phyloP scores from a whole-genome alignment of 2,329 filamentous ascomycete species.

The Chaetoscypha palmicola region DNA sequence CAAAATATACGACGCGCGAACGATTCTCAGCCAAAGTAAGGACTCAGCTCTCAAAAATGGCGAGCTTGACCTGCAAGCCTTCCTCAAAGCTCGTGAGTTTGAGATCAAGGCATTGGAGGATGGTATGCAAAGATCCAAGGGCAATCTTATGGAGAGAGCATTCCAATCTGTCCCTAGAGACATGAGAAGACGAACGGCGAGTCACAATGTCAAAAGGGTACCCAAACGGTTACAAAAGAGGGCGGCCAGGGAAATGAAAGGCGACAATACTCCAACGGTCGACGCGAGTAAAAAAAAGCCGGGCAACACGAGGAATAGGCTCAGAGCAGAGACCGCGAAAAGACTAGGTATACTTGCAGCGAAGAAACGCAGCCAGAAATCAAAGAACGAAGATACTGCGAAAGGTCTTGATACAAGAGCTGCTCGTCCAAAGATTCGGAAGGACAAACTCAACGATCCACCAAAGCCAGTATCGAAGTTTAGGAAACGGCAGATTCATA shows the following conservation, averaged over 20 bases:
- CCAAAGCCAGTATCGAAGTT: slow-evolving; percentile 60
- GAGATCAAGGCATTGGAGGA: slow-evolving; percentile 81
- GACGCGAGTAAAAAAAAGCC: slow-evolving; percentile 57
- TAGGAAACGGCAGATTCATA: slow-evolving; percentile 76
- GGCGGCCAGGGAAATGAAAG: slow-evolving; percentile 67
- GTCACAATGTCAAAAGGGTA: slow-evolving; percentile 88
- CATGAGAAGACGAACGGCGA: slow-evolving; percentile 80
- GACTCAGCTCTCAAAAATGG: slow-evolving; percentile 50
- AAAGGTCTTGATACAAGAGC: slow-evolving; percentile 34
- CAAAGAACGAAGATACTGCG: slow-evolving; percentile 22
- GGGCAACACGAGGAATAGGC: slow-evolving; percentile 47
- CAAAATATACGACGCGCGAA: slow-evolving; percentile 37
- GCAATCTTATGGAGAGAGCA: slow-evolving; percentile 56
- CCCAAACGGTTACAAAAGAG: slow-evolving; percentile 67
- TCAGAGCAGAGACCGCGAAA: slow-evolving; percentile 71
- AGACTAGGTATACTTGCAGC: slow-evolving; percentile 57
- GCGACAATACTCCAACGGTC: slow-evolving; percentile 85
- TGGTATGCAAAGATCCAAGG: slow-evolving; percentile 70
- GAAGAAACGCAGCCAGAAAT: slow-evolving; percentile 43
- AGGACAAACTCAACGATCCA: slow-evolving; percentile 61
- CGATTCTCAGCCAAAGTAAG: slow-evolving; percentile 38
- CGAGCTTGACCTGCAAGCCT: slow-evolving; percentile 77
- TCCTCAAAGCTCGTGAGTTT: slow-evolving; percentile 78
- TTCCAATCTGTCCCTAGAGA: slow-evolving; percentile 87
- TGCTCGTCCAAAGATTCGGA: slow-evolving; percentile 60